Conservation (phyloP, 2,329 filamentous ascomycete species). For the Dothistroma septosporum region DNA sequence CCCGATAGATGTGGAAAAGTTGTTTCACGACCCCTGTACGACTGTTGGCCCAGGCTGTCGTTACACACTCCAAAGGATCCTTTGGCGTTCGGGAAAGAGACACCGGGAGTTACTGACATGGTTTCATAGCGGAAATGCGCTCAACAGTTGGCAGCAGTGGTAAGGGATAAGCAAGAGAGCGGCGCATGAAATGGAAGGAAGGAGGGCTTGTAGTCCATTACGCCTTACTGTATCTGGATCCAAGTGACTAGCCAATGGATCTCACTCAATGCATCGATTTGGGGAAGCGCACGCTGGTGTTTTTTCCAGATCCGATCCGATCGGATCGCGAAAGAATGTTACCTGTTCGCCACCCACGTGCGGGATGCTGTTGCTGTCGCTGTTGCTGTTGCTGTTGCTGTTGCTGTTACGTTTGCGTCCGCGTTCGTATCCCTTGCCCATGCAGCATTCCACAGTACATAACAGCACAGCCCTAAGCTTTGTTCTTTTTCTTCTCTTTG, state of each 20-base stretch:
- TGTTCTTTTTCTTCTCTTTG: too few relatives aligned
- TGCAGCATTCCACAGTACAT: slow-evolving; percentile 12
- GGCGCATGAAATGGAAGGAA: neutral
- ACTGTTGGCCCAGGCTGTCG: neutral
- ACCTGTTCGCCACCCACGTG: too few relatives aligned
- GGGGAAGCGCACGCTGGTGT: too few relatives aligned
- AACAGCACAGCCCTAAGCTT: too few relatives aligned
- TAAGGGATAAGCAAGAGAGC: neutral
- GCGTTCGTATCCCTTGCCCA: too few relatives aligned
- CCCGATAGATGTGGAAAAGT: slow-evolving; percentile 22
- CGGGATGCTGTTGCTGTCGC: too few relatives aligned
- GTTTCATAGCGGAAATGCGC: neutral
- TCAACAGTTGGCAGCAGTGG: neutral
- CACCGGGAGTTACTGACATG: neutral
- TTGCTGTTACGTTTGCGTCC: too few relatives aligned
- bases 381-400: too few relatives aligned
- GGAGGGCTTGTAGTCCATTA: neutral
- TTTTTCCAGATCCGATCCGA: neutral
- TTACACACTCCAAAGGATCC: neutral
- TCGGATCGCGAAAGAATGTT: too few relatives aligned
- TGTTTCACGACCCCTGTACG: neutral
- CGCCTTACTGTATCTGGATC: neutral
- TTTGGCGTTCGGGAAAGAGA: neutral
- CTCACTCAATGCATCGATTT: neutral
- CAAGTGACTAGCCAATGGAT: neutral